These are phyloP conservation scores for Clarireedia paspali DNA, from an alignment of 2,329 filamentous ascomycete species.

Conservation along the genomic window DNA sequence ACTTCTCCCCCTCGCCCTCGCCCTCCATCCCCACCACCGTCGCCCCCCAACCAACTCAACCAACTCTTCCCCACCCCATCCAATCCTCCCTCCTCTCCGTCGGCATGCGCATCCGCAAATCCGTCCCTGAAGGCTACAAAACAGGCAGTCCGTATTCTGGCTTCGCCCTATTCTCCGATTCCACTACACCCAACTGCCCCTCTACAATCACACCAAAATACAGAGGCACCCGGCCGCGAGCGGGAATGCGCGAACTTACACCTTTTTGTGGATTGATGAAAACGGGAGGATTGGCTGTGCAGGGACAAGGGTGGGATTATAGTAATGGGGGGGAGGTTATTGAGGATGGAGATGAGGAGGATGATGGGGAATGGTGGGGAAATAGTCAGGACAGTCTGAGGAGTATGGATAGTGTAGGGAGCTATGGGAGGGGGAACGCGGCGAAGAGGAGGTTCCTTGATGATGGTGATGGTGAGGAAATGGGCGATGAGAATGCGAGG, in stretches of 20 bases:
- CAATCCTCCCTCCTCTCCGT: slow-evolving; percentile 83
- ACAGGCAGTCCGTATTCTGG: slow-evolving; percentile 46
- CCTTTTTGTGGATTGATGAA: slow-evolving; percentile 79
- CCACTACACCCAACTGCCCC: neutral
- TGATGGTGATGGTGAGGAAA: slow-evolving; percentile 12
- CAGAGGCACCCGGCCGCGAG: slow-evolving; percentile 20
- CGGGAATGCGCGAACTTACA: slow-evolving; percentile 50
- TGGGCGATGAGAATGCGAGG: slow-evolving; percentile 1
- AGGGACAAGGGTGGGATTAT: slow-evolving; percentile 29
- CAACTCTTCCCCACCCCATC: slow-evolving; percentile 41
- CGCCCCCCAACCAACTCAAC: slow-evolving; percentile 27
- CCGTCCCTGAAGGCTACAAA: slow-evolving; percentile 90
- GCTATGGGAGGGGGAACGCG: neutral
- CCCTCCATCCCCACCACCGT: slow-evolving; percentile 19
- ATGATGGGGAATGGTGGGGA: slow-evolving; percentile 23
- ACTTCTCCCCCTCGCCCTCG: slow-evolving; percentile 45
- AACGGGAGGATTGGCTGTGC: slow-evolving; percentile 56
- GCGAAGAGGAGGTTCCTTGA: slow-evolving; percentile 24
- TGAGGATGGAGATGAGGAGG: slow-evolving; percentile 27
- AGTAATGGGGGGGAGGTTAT: slow-evolving; percentile 29
- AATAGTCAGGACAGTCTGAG: slow-evolving; percentile 25
- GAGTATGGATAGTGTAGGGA: slow-evolving; percentile 13
- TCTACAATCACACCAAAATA: slow-evolving; percentile 6
- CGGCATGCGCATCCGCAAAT: slow-evolving; percentile 91
- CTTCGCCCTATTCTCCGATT: slow-evolving; percentile 45